Percentiles rank a stretch among this genome's conserved stretches.
Conservation (phyloP, 441 rosid species). For the Brassica balearica region DNA sequence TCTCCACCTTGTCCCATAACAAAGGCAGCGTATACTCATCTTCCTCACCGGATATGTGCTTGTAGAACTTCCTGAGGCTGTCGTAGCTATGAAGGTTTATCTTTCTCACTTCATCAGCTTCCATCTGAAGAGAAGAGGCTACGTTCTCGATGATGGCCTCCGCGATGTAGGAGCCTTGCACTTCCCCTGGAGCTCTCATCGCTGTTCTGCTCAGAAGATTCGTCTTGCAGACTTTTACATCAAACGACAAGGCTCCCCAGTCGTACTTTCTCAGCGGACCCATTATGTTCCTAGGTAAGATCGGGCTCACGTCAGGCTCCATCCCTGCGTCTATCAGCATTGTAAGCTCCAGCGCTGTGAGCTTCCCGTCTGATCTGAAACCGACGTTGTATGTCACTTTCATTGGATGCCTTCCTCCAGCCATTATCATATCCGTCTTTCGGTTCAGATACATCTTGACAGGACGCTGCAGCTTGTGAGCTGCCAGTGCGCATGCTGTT, state of each 20-base stretch:
- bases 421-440: slow-evolving; percentile 84
- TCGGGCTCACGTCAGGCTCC: slow-evolving; percentile 61
- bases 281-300: slow-evolving; percentile 52
- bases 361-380: slow-evolving; percentile 78
- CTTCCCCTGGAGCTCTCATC: slow-evolving; percentile 89
- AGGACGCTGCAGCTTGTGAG: slow-evolving; percentile 65
- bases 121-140: slow-evolving; percentile 72
- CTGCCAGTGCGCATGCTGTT: slow-evolving; percentile 88
- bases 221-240: slow-evolving; percentile 83
- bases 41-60: slow-evolving; percentile 52
- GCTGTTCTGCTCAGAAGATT: slow-evolving; percentile 73
- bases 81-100: slow-evolving; percentile 67
- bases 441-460: slow-evolving; percentile 75
- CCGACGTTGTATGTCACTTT: slow-evolving; percentile 82
- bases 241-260: slow-evolving; percentile 87
- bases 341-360: slow-evolving; percentile 71
- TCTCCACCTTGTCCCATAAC: slow-evolving; percentile 71
- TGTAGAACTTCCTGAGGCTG: slow-evolving; percentile 65
- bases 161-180: slow-evolving; percentile 86
- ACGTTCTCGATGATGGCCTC: slow-evolving; percentile 85
- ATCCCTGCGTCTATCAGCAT: slow-evolving; percentile 70
- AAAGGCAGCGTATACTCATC: slow-evolving; percentile 69
- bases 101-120: slow-evolving; percentile 63
- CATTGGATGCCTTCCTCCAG: slow-evolving; percentile 98
- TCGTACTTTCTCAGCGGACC: slow-evolving; percentile 64